Conservation (phyloP, 768 basidiomycete species). For the Russula virescens region DNA sequence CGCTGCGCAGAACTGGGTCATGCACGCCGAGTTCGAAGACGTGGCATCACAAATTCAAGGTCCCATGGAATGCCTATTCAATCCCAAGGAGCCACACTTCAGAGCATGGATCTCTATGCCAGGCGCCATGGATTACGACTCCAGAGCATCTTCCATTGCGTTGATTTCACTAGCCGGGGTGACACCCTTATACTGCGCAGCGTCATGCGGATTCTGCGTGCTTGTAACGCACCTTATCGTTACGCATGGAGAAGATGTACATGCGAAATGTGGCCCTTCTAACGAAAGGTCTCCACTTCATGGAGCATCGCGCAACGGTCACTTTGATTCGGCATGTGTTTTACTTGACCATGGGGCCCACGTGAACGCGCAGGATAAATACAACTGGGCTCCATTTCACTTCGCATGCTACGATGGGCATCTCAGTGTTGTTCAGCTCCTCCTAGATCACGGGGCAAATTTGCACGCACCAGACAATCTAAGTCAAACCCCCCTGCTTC, state of each 20-base stretch:
- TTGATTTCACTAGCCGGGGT: too few relatives aligned
- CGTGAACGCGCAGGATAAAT: not conserved
- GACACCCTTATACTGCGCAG: not conserved
- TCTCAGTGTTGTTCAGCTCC: not conserved
- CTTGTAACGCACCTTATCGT: not conserved
- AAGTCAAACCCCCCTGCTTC: not conserved
- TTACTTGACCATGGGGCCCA: not conserved
- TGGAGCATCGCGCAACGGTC: not conserved
- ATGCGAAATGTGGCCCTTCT: not conserved
- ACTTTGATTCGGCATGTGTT: not conserved
- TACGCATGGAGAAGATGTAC: not conserved
- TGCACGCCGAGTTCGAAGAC: too few relatives aligned
- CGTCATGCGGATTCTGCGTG: not conserved
- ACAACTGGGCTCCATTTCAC: not conserved
- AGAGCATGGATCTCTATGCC: too few relatives aligned
- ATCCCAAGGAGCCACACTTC: too few relatives aligned
- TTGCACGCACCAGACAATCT: not conserved
- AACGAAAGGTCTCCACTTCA: not conserved
- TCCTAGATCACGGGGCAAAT: not conserved
- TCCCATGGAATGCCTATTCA: too few relatives aligned
- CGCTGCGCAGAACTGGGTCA: too few relatives aligned
- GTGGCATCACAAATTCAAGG: too few relatives aligned
- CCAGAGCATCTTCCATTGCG: too few relatives aligned
- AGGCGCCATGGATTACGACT: too few relatives aligned
- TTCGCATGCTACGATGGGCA: not conserved